Evolutionary conservation across 768 basidiomycete species (phyloP).

Genomic region (Gloeophyllum trabeum): DNA sequence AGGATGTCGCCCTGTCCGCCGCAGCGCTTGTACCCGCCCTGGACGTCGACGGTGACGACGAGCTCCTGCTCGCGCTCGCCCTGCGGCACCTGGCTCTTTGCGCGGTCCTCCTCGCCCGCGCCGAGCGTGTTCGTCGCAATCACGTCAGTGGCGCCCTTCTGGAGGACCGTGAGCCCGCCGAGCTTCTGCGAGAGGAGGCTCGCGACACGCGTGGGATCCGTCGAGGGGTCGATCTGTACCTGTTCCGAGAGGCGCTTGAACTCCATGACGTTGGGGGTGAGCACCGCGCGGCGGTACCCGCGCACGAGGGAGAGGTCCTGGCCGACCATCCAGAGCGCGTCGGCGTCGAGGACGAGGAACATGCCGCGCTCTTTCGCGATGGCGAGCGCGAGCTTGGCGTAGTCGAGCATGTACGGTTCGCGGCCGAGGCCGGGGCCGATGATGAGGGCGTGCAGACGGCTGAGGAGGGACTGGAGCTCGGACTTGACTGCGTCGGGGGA

Average conservation of each 20-base stretch:
- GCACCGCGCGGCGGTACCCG: conserved; percentile 78
- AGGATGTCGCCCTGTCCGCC: conserved; percentile 96
- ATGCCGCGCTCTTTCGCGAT: conserved; percentile 64
- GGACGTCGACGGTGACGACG: conserved; percentile 50
- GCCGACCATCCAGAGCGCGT: conserved; percentile 78
- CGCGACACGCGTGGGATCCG: conserved; percentile 46
- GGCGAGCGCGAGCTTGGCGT: conserved; percentile 62
- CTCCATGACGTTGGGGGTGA: conserved; percentile 93
- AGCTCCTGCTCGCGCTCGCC: conserved; percentile 41
- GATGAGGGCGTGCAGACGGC: conserved; percentile 84
- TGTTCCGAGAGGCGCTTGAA: conserved; percentile 77
- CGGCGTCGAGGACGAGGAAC: conserved; percentile 92
- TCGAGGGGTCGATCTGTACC: conserved; percentile 48
- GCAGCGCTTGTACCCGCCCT: conserved; percentile 84
- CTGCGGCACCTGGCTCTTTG: conserved; percentile 27
- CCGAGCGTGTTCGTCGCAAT: conserved; percentile 69
- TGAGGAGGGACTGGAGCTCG: conserved; percentile 56
- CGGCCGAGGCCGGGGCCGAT: conserved; percentile 93
- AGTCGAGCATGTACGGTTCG: conserved; percentile 80
- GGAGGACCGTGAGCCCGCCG: conserved; percentile 81
- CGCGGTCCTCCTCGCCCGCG: conserved; percentile 31
- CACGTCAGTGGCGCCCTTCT: conserved; percentile 80
- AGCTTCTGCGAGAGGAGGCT: conserved; percentile 59
- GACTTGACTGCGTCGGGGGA: conserved; percentile 33
- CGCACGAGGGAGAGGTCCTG: conserved; percentile 61